phyloP scores from a whole-genome alignment of 306 rosid species.

The Lathyrus sativus region DNA sequence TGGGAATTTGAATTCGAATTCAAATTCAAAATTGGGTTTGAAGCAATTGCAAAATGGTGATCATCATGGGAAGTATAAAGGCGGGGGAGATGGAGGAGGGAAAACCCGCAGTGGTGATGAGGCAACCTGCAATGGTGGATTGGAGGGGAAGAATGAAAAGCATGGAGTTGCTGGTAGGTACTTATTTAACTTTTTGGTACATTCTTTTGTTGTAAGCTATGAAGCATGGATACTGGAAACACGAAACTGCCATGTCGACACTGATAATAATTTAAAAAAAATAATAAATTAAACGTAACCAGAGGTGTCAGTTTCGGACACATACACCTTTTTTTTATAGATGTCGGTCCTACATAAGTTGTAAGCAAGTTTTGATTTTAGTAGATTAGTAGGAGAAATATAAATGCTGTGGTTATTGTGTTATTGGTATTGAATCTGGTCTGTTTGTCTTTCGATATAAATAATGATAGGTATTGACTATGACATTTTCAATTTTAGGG shows the following conservation, averaged over 20 bases:
- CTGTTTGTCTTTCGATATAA: not conserved
- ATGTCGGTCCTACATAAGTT: too few relatives aligned
- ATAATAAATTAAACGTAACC: too few relatives aligned
- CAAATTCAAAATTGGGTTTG: slow-evolving; percentile 17
- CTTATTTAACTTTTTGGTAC: not conserved
- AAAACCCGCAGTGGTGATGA: slow-evolving; percentile 29
- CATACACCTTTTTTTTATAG: too few relatives aligned
- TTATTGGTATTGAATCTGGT: slow-evolving; percentile 20
- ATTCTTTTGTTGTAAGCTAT: not conserved
- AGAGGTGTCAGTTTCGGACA: too few relatives aligned
- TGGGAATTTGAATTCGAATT: slow-evolving; percentile 37
- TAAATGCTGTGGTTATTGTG: slow-evolving; percentile 10
- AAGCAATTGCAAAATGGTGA: slow-evolving; percentile 55
- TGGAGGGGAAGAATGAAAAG: slow-evolving; percentile 50
- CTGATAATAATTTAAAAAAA: too few relatives aligned
- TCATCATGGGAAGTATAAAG: slow-evolving; percentile 28
- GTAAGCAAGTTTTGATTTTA: slow-evolving; percentile 9
- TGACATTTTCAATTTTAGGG: not conserved
- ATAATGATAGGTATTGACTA: not conserved
- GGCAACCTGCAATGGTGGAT: slow-evolving; percentile 49
- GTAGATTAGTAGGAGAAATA: not conserved
- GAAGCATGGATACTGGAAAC: too few relatives aligned
- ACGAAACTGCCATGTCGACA: too few relatives aligned
- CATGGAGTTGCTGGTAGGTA: slow-evolving; percentile 63
- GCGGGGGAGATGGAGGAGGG: slow-evolving; percentile 38